phyloP scores from a whole-genome alignment of 768 basidiomycete genomes.

The Rickenella mellea region DNA sequence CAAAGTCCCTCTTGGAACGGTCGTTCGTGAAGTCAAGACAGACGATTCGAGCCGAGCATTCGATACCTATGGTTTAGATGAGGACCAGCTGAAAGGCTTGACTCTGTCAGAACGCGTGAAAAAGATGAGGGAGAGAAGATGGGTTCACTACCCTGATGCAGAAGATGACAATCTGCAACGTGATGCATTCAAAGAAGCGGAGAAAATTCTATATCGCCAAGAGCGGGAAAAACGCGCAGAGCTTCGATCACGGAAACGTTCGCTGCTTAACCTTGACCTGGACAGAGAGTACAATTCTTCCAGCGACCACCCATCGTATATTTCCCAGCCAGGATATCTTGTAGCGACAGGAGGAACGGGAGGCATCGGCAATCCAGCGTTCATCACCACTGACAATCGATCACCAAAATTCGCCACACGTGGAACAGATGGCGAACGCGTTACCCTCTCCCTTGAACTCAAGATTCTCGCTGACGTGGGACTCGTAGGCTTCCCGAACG shows the following conservation, averaged over 20 bases:
- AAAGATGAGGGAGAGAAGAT: slow-evolving; percentile 56
- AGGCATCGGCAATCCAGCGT: slow-evolving; percentile 86
- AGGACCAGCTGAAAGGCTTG: slow-evolving; percentile 45
- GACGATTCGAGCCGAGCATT: slow-evolving; percentile 56
- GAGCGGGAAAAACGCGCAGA: slow-evolving; percentile 50
- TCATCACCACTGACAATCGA: slow-evolving; percentile 54
- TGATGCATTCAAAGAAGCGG: slow-evolving; percentile 65
- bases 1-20: slow-evolving; percentile 82
- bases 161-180: slow-evolving; percentile 53
- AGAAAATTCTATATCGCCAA: slow-evolving; percentile 45
- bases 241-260: slow-evolving; percentile 29
- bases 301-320: slow-evolving; percentile 8
- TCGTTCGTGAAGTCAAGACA: slow-evolving; percentile 66
- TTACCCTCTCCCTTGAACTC: slow-evolving; percentile 83
- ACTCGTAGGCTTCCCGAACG: slow-evolving; percentile 93
- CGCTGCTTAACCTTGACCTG: slow-evolving; percentile 52
- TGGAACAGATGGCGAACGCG: slow-evolving; percentile 63
- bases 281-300: slow-evolving; percentile 38
- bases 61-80: slow-evolving; percentile 69
- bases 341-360: slow-evolving; percentile 71
- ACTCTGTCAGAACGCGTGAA: slow-evolving; percentile 35
- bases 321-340: slow-evolving; percentile 47
- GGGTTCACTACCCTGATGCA: slow-evolving; percentile 73
- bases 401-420: slow-evolving; percentile 83
- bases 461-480: slow-evolving; percentile 94